Evolutionary conservation across 2,329 filamentous ascomycete genomes (phyloP).

Genomic region (Ascochyta koolunga): DNA sequence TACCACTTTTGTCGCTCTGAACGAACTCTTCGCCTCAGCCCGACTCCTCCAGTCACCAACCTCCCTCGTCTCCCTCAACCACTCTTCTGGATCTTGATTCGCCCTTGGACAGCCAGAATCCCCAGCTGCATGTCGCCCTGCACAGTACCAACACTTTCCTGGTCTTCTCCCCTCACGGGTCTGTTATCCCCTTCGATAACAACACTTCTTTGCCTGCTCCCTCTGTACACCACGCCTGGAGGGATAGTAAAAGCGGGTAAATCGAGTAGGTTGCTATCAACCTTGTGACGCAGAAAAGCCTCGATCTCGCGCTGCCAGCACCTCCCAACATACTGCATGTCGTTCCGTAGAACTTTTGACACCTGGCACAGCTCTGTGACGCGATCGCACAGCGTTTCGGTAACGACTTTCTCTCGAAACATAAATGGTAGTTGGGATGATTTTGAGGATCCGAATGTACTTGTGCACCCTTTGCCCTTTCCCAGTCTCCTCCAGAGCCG

Average conservation of each 20-base stretch:
- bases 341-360: background rate
- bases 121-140: background rate
- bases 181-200: background rate
- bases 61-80: background rate
- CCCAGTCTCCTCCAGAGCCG: too few species aligned
- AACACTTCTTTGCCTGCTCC: background rate
- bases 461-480: too few species aligned
- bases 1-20: background rate
- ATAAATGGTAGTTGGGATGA: too few species aligned
- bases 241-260: background rate
- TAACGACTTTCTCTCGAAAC: background rate
- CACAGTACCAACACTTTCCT: background rate
- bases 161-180: background rate
- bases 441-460: too few species aligned
- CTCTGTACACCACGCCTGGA: background rate
- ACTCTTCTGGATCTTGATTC: background rate
- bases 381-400: background rate
- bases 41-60: background rate
- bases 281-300: background rate
- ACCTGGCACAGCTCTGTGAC: background rate
- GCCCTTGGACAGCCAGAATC: background rate
- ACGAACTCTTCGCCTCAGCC: background rate
- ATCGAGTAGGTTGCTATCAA: background rate
- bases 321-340: background rate
- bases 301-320: background rate